These are phyloP conservation scores for Diaporthe australafricana DNA, from an alignment of 2,329 filamentous ascomycete genomes.

Conservation along the genomic window DNA sequence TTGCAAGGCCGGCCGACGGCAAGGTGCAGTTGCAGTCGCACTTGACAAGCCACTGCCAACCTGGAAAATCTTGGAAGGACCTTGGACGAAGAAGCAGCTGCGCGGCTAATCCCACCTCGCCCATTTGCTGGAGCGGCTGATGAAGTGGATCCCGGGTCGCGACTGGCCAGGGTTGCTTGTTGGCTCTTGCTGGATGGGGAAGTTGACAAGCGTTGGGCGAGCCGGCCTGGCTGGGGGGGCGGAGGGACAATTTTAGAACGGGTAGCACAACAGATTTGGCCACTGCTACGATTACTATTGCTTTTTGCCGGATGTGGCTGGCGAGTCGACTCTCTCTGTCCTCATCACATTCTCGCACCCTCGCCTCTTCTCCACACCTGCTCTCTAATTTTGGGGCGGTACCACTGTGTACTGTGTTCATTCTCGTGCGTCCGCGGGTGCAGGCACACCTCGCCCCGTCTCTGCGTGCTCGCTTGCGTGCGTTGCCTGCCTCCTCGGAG, in stretches of 20 bases:
- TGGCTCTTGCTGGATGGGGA: constrained; percentile 10
- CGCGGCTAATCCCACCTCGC: constrained; percentile 17
- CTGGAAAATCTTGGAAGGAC: constrained; percentile 3
- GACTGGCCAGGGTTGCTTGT: background rate
- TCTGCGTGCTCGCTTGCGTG: background rate
- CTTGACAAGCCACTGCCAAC: constrained; percentile 1
- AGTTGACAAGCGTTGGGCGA: background rate
- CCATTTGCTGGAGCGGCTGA: constrained; percentile 23
- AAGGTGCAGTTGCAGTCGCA: background rate
- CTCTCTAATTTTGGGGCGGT: background rate
- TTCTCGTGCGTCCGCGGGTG: background rate
- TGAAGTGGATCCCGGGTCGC: constrained; percentile 5
- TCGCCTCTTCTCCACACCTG: constrained; percentile 1
- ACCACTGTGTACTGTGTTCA: background rate
- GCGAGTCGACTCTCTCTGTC: background rate
- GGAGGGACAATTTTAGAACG: constrained; percentile 26
- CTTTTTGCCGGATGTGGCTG: constrained; percentile 20
- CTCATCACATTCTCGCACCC: background rate
- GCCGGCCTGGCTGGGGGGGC: constrained; percentile 10
- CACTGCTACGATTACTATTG: constrained; percentile 9
- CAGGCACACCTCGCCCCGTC: background rate
- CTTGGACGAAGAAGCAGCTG: background rate
- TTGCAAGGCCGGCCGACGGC: constrained; percentile 14
- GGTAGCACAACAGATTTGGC: constrained; percentile 14
- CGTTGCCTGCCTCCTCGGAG: background rate